A percentile compares a stretch with the other conserved stretches of the same genome.
phyloP scores from a whole-genome alignment of 768 basidiomycete species.

The Trametes sanguinea region DNA sequence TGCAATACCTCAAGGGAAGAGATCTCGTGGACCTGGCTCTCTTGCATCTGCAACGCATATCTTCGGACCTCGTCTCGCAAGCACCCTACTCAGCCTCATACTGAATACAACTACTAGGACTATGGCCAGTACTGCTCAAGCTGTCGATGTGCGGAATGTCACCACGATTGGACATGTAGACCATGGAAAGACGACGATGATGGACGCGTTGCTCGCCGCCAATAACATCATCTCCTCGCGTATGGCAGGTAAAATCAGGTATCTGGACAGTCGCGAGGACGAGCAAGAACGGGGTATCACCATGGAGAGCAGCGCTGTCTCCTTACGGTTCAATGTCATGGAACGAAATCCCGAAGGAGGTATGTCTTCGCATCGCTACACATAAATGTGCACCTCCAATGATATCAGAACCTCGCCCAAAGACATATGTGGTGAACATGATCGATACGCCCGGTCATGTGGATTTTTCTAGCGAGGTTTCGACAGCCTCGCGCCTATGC shows the following conservation, averaged over 20 bases:
- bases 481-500: conserved; percentile 88
- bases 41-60: too few species aligned
- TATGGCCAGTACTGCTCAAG: conserved; percentile 23
- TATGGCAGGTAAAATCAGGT: conserved; percentile 96
- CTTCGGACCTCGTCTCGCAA: too few species aligned
- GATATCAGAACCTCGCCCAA: conserved; percentile 47
- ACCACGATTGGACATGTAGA: conserved; percentile 91
- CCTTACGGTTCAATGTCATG: conserved; percentile 82
- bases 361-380: conserved; percentile 37
- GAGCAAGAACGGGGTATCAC: conserved; percentile 98
- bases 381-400: conserved; percentile 33
- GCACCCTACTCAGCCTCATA: background rate
- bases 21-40: too few species aligned
- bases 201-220: conserved; percentile 93
- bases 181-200: conserved; percentile 95
- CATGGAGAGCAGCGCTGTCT: conserved; percentile 97
- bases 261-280: conserved; percentile 93
- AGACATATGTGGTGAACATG: conserved; percentile 87
- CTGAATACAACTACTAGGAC: background rate
- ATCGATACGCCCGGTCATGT: conserved; percentile 99
- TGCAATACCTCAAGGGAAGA: too few species aligned
- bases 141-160: conserved; percentile 65
- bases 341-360: conserved; percentile 57
- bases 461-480: conserved; percentile 97
- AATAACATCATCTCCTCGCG: conserved; percentile 95